A percentile compares a stretch with the other conserved stretches of the same genome.
Conservation (phyloP, 371 early-diverging fungal genomes). For the Saksenaea oblongispora region DNA sequence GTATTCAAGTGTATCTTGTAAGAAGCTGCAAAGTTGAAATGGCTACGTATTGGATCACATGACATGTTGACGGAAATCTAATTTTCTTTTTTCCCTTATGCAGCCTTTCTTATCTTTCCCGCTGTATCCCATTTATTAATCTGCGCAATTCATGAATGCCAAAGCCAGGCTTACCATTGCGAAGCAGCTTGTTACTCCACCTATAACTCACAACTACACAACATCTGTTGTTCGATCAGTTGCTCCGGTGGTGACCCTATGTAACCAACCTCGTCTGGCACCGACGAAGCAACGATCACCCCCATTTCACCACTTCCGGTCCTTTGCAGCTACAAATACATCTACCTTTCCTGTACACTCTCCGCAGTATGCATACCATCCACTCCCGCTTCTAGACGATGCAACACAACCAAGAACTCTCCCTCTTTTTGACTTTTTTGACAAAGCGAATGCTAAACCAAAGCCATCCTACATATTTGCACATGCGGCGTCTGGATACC, state of each 20-base stretch:
- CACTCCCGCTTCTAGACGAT: not conserved
- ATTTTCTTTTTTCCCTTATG: not conserved
- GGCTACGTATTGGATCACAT: too few species aligned
- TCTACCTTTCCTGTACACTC: not conserved
- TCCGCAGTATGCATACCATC: not conserved
- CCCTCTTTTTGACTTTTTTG: constrained; percentile 32
- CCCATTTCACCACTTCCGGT: not conserved
- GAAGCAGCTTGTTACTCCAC: not conserved
- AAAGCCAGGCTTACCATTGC: constrained; percentile 2
- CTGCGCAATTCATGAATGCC: not conserved
- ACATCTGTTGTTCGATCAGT: not conserved
- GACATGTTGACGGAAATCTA: too few species aligned
- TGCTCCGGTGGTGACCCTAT: not conserved
- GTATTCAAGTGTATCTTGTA: too few species aligned
- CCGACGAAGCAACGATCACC: not conserved
- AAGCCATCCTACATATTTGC: constrained; percentile 62
- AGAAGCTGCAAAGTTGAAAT: too few species aligned
- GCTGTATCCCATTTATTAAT: not conserved
- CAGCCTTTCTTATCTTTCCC: not conserved
- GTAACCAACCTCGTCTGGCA: not conserved
- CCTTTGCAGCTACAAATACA: not conserved
- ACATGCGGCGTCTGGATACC: constrained; percentile 75
- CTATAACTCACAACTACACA: not conserved
- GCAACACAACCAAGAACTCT: constrained; percentile 4
- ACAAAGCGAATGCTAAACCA: constrained; percentile 38